A percentile compares a stretch with the other conserved stretches of the same genome.
Evolutionary conservation across 805 yeast species (phyloP).

Genomic region (Spathaspora hagerdaliae): DNA sequence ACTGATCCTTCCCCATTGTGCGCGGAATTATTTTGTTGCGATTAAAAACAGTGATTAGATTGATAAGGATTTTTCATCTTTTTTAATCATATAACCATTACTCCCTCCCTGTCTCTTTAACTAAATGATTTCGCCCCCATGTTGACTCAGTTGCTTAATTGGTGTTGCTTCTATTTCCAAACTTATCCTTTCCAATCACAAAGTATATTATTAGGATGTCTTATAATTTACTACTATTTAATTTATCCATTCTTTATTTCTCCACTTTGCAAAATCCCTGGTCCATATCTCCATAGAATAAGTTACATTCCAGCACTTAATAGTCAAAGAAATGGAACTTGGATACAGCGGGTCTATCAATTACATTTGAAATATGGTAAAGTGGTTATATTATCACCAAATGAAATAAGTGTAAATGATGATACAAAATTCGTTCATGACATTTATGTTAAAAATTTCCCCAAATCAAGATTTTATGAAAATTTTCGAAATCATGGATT

Average conservation of each 20-base stretch:
- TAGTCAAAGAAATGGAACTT: constrained; percentile 43
- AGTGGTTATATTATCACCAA: constrained; percentile 57
- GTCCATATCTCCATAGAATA: constrained; percentile 51
- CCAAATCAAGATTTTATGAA: constrained; percentile 55
- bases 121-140: background rate
- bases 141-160: background rate
- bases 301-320: constrained; percentile 31
- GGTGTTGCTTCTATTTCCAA: background rate
- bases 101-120: too few species aligned
- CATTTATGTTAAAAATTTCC: constrained; percentile 53
- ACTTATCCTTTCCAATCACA: background rate
- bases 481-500: constrained; percentile 57
- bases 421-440: constrained; percentile 48
- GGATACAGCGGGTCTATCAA: constrained; percentile 37
- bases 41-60: too few species aligned
- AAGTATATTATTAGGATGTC: background rate
- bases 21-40: too few species aligned
- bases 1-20: too few species aligned
- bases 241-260: constrained; percentile 46
- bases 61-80: too few species aligned
- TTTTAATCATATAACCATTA: too few species aligned
- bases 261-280: constrained; percentile 53
- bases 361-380: constrained; percentile 59
- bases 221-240: constrained; percentile 23
- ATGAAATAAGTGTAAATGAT: constrained; percentile 54